Evolutionary conservation across 352 stramenopile species (phyloP), one percentile per base, ranked within the genome.

Genomic region (Globisporangium irregulare): DNA sequence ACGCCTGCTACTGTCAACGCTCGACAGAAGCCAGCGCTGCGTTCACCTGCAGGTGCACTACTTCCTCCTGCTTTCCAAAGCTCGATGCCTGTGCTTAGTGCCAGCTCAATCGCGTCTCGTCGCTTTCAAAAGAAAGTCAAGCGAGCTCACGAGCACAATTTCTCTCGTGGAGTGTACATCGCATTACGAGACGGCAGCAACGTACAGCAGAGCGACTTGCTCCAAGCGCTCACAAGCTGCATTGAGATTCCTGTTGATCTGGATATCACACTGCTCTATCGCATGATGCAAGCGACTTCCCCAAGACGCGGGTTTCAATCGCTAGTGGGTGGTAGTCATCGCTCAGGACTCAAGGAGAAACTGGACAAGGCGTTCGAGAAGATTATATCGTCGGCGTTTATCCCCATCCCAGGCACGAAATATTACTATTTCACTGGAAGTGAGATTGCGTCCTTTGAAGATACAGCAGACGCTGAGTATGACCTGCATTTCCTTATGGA

Each of bases 211-310:
- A 94, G 82, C 50, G 89, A 96, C 75, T 76, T 96, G 69, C 79
- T 95, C 22, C 89, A 95, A 68, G 89, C 89, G 10, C 72, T 96
- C 15, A 94, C 86, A 27, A 95, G 86, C 61, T 96, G 89, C 66
- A 76, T 94, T 29, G 84, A 95, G 73, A 76, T 96, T 9, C 86
- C 89, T 12, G 71, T 95, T 50, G 89, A 96, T 75, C 65, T 96
- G 50, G 89, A 96, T 63, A 93, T 96, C 38, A 95, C 89, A 48
- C 59, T 94, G n/a, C 67, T 96, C 29, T 92, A 94, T 73, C 81
- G 82, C 15, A 94, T 95, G 81, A 82, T 94, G 65, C 83, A 93
- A 68, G 77, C 82, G 7, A 70, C 62, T 25, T 43, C 66, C 22
- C 41, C 64, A 38, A 67, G 59, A 34, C 54, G 53, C 59, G 32